Conservation (phyloP, 2,329 filamentous ascomycete genomes). For the Grosmannia clavigera region DNA sequence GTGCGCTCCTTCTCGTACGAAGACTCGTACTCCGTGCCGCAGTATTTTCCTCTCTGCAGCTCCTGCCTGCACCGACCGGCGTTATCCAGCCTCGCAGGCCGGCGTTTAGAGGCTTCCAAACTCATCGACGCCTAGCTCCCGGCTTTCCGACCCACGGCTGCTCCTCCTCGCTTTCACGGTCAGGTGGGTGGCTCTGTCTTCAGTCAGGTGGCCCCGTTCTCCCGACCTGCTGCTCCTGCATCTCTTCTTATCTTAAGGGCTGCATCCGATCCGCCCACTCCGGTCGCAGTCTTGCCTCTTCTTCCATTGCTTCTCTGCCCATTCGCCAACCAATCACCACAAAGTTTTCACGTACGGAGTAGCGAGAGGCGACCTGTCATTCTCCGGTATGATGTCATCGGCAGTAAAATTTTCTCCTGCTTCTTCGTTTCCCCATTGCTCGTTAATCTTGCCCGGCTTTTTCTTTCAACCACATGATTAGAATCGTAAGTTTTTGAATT, state of each 20-base stretch:
- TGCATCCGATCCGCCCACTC: neutral
- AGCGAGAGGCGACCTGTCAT: neutral
- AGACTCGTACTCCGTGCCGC: neutral
- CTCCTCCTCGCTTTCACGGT: neutral
- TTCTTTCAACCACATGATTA: no score
- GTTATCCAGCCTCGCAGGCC: no score
- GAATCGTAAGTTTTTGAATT: no score
- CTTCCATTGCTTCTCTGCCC: neutral
- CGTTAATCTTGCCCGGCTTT: no score
- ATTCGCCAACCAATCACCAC: no score
- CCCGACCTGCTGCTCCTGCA: neutral
- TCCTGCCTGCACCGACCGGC: no score
- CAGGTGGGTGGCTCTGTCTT: neutral
- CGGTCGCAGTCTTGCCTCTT: neutral
- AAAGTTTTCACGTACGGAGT: neutral
- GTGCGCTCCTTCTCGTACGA: neutral
- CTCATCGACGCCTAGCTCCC: no score
- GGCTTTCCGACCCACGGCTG: neutral
- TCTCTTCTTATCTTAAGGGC: neutral
- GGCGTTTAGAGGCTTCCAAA: no score
- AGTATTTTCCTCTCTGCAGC: no score
- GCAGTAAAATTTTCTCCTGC: neutral
- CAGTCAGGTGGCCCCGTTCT: neutral
- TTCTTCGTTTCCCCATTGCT: neutral
- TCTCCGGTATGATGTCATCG: neutral